Percentiles rank a stretch among this genome's conserved stretches.
phyloP scores from a whole-genome alignment of 495 filamentous ascomycete species.

The Lichenothelia convexa region DNA sequence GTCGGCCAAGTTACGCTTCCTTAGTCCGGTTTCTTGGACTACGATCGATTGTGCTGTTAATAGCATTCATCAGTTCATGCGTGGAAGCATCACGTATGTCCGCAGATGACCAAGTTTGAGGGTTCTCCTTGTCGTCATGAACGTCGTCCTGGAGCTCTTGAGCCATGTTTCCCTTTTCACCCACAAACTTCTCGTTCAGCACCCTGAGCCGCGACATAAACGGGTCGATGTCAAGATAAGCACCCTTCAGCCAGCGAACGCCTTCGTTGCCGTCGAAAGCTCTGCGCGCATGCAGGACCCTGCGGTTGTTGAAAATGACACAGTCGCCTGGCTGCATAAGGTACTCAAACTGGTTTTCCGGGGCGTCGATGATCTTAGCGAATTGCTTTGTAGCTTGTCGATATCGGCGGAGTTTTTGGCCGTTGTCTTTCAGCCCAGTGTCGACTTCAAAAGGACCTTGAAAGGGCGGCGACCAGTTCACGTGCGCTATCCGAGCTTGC shows the following conservation, averaged over 20 bases:
- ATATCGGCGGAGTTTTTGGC: conserved; percentile 9
- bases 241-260: conserved; percentile 64
- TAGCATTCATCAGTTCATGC: no score
- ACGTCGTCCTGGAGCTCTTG: no score
- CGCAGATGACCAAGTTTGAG: no score
- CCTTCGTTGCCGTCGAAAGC: conserved; percentile 45
- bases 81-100: no score
- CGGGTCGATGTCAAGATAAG: conserved; percentile 62
- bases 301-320: conserved; percentile 69
- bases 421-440: background rate
- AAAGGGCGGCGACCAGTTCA: conserved; percentile 15
- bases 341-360: conserved; percentile 40
- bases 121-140: no score
- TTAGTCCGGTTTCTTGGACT: no score
- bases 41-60: no score
- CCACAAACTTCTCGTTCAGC: conserved; percentile 13
- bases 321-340: conserved; percentile 63
- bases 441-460: conserved; percentile 8
- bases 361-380: conserved; percentile 25
- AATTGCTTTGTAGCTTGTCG: conserved; percentile 27
- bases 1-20: no score
- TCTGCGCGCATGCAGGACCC: conserved; percentile 58
- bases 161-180: no score
- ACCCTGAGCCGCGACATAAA: conserved; percentile 34
- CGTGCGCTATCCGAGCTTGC: conserved; percentile 8